phyloP scores from a whole-genome alignment of 2,329 filamentous ascomycete genomes.

The Botrytis elliptica region DNA sequence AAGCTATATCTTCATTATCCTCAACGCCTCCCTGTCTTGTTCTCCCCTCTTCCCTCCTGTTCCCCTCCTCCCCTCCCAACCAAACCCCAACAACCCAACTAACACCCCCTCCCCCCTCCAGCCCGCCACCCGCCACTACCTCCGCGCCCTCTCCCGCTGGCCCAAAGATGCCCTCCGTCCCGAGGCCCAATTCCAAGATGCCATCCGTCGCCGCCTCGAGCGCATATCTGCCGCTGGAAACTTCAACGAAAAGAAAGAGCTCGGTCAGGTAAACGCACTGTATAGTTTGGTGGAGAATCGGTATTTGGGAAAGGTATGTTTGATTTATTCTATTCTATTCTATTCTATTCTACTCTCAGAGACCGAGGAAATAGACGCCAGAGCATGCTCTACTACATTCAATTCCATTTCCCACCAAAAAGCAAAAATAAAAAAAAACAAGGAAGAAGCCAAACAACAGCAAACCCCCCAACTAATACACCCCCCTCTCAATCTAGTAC shows the following conservation, averaged over 20 bases:
- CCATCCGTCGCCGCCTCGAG: conserved; percentile 50
- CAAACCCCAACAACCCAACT: neutral
- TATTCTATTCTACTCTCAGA: too few relatives aligned
- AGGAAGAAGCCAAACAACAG: neutral
- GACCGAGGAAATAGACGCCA: neutral
- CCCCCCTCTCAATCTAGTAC: conserved; percentile 41
- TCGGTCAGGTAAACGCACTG: conserved; percentile 59
- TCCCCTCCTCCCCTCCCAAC: neutral
- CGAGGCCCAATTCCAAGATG: conserved; percentile 59
- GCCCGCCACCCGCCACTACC: conserved; percentile 49
- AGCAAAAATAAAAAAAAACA: neutral
- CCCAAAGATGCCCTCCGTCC: conserved; percentile 63
- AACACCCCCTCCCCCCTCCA: conserved; percentile 30
- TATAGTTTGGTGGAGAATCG: conserved; percentile 59
- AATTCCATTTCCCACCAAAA: neutral
- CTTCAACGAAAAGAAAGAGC: conserved; percentile 48
- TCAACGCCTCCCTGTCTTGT: neutral
- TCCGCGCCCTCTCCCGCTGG: conserved; percentile 56
- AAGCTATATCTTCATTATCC: neutral
- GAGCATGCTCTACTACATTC: neutral
- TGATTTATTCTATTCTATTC: neutral
- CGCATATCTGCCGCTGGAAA: conserved; percentile 31
- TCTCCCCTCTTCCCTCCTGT: neutral
- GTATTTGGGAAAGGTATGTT: conserved; percentile 53
- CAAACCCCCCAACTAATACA: neutral